Percentiles rank a stretch among this genome's conserved stretches.
Conservation (phyloP, 805 yeast species). For the Candida sakaeoensis region DNA sequence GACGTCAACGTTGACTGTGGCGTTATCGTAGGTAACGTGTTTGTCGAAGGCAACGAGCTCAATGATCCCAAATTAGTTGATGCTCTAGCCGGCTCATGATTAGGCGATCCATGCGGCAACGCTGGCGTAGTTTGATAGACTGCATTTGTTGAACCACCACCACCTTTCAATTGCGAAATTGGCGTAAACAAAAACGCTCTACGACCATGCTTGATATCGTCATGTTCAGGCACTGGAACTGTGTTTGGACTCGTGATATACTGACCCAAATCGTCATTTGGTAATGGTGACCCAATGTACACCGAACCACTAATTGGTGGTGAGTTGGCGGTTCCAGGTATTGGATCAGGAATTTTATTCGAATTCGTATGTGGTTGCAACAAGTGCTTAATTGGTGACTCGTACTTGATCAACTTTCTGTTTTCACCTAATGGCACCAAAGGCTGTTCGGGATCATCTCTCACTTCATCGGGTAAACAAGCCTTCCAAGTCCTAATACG, state of each 20-base stretch:
- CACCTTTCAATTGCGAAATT: conserved; percentile 39
- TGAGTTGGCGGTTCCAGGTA: conserved; percentile 72
- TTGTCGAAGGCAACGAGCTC: neutral
- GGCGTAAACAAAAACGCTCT: conserved; percentile 43
- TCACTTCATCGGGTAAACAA: conserved; percentile 93
- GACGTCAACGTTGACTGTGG: neutral
- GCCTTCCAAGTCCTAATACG: conserved; percentile 98
- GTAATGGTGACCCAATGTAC: conserved; percentile 68
- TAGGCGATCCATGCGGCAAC: conserved; percentile 13
- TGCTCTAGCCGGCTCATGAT: conserved; percentile 8
- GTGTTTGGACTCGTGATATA: conserved; percentile 45
- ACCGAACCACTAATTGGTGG: conserved; percentile 96
- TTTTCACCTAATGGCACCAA: conserved; percentile 66
- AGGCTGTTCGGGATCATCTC: conserved; percentile 76
- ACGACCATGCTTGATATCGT: conserved; percentile 32
- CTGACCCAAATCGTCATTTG: conserved; percentile 81
- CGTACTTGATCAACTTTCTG: conserved; percentile 67
- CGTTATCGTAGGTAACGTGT: conserved; percentile 3
- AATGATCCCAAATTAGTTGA: neutral
- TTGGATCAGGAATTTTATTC: conserved; percentile 74
- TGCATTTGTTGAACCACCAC: conserved; percentile 23
- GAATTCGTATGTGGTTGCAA: conserved; percentile 72
- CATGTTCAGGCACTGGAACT: conserved; percentile 34
- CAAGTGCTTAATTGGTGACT: conserved; percentile 79
- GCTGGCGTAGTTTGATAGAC: conserved; percentile 16